Base-by-base conservation (phyloP, 2,329 filamentous ascomycete genomes). In the Scedosporium dehoogii region DNA sequence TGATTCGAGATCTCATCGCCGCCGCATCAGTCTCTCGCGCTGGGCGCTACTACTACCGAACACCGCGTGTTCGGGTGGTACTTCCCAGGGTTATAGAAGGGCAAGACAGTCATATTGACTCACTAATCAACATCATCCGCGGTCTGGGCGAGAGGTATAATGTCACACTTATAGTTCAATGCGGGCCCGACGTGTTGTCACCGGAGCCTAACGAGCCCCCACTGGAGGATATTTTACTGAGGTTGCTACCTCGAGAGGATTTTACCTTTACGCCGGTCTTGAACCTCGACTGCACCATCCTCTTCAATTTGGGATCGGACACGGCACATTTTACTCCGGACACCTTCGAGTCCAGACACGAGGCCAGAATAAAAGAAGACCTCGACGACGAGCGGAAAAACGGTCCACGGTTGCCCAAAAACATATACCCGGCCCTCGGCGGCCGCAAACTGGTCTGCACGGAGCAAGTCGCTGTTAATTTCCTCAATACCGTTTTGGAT, bases 261-360 rank as follows among this genome's bases (percentile, higher is more conserved):
- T 69, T 66, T 16, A 67, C 68, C 7, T 72, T 77, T 18, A 75
- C 75, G 4, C 18, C 65, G 0, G 74, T 72, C 4, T 63, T 78
- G 21, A 78, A 77, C 63, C 68, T 78, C 60, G 75, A 78, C 53
- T 75, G 76, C 62, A 76, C 75, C 5, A 70, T 76, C 48, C 72
- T 78, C 14, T 72, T 77, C 48, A 73, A 75, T 51, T 68, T 78
- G 29, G 70, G 74, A 41, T 76, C 75, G 1, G 75, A 78, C 59
- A 68, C 76, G 12, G 77, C 74, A 0, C 75, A 78, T 46, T 63
- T 68, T 7, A 61, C 65, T 2, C n/a, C 67, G 66, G 38, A 68
- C 67, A 3, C 42, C 33, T 62, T 58, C 42, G 18, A 48, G 55
- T 51, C 55, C 1, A 23, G 55, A n/a, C 42, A 27, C 12, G 57